phyloP scores from a whole-genome alignment of 257 asterid genomes.

The Fraxinus pennsylvanica region DNA sequence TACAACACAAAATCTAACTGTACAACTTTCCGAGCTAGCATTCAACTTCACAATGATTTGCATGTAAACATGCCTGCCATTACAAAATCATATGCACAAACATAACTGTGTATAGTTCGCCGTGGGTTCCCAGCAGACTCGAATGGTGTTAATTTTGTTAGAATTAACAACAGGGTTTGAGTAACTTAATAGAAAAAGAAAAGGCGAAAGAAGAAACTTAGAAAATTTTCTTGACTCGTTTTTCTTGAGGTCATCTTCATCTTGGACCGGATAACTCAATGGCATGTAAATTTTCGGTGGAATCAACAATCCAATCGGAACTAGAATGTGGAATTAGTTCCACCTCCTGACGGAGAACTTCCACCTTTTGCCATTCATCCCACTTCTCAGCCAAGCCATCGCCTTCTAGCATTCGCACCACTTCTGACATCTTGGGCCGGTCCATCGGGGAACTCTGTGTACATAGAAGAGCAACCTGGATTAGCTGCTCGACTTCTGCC shows the following conservation, averaged over 20 bases:
- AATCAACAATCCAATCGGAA: constrained; percentile 61
- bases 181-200: not conserved
- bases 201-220: not conserved
- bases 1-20: not conserved
- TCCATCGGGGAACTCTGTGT: constrained; percentile 63
- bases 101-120: not conserved
- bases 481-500: constrained; percentile 61
- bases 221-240: not conserved
- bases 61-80: not conserved
- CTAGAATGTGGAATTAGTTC: constrained; percentile 48
- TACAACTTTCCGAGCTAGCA: not conserved
- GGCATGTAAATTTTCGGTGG: constrained; percentile 54
- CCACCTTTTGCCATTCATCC: constrained; percentile 67
- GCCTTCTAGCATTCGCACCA: constrained; percentile 67
- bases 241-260: constrained; percentile 20
- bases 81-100: constrained; percentile 1
- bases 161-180: too few relatives aligned
- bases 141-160: not conserved
- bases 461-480: constrained; percentile 66
- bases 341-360: constrained; percentile 50
- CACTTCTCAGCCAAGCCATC: constrained; percentile 72
- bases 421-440: constrained; percentile 72
- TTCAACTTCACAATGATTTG: not conserved
- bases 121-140: not conserved
- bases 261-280: constrained; percentile 60